These are phyloP conservation scores for Drosera spatulata DNA, from an alignment of 179 eudicot species.

Conservation along the genomic window DNA sequence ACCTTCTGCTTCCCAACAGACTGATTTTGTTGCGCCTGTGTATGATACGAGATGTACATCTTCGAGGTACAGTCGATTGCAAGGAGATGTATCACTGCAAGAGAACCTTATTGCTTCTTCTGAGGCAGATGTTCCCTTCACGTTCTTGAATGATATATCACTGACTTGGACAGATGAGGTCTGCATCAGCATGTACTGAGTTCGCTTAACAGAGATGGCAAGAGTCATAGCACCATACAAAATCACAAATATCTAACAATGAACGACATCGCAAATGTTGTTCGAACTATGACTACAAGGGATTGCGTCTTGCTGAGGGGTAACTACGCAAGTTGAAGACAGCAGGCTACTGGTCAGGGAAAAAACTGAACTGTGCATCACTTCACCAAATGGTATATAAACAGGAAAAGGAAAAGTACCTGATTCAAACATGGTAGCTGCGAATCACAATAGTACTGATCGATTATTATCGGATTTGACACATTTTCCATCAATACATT, in stretches of 20 bases:
- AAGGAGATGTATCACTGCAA: constrained; percentile 74
- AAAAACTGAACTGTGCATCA: too few species aligned
- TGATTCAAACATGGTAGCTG: constrained; percentile 55
- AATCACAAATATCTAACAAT: neutral
- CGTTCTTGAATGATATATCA: constrained; percentile 40
- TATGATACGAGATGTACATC: constrained; percentile 45
- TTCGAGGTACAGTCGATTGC: constrained; percentile 52
- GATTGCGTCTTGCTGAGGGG: too few species aligned
- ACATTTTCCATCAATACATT: constrained; percentile 78
- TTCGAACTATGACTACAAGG: neutral
- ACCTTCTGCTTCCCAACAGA: constrained; percentile 82
- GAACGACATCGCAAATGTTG: too few species aligned
- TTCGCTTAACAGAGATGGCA: neutral
- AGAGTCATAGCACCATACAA: neutral
- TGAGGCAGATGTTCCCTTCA: constrained; percentile 80
- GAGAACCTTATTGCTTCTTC: constrained; percentile 60
- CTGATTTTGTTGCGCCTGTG: constrained; percentile 32
- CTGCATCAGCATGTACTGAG: constrained; percentile 25
- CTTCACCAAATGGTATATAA: neutral
- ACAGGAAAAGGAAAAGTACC: constrained; percentile 22
- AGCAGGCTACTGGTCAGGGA: neutral
- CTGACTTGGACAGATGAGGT: constrained; percentile 51
- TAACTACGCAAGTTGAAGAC: neutral
- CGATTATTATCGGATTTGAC: constrained; percentile 84
- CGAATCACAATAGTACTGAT: constrained; percentile 87